phyloP scores from a whole-genome alignment of 805 yeast species.

The Myxozyma vanderwaltii region DNA sequence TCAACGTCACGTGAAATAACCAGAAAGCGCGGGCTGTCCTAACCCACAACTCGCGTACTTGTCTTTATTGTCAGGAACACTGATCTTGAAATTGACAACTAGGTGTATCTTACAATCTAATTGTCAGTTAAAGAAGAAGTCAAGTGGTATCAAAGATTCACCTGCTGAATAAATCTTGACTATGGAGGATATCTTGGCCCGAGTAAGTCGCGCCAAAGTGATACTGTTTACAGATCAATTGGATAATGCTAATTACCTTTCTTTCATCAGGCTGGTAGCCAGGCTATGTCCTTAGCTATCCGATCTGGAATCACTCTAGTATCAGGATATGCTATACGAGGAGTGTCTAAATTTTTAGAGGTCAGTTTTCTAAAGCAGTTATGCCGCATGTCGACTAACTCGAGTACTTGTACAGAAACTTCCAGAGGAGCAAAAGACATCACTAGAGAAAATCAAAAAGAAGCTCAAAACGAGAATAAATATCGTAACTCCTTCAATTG shows the following conservation, averaged over 20 bases:
- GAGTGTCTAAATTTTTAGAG: conserved; percentile 59
- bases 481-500: conserved; percentile 67
- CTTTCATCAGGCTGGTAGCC: conserved; percentile 61
- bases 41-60: conserved; percentile 9
- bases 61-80: too few species aligned
- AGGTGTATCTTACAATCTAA: too few species aligned
- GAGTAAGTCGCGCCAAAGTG: not conserved
- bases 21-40: not conserved
- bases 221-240: not conserved
- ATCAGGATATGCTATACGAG: conserved; percentile 68
- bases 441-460: conserved; percentile 48
- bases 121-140: too few species aligned
- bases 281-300: conserved; percentile 78
- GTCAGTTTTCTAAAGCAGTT: conserved; percentile 28
- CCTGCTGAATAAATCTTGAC: too few species aligned
- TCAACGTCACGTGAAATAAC: too few species aligned
- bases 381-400: not conserved
- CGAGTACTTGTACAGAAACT: conserved; percentile 25
- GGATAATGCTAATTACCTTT: not conserved
- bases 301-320: conserved; percentile 76
- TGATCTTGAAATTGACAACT: too few species aligned
- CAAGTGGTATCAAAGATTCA: too few species aligned
- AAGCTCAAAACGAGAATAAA: conserved; percentile 59
- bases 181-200: conserved; percentile 17
- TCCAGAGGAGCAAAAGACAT: conserved; percentile 55